A percentile compares a stretch with the other conserved stretches of the same genome.
Evolutionary conservation across 345 rosid species (phyloP).

Genomic region (Salix koriyanagi): DNA sequence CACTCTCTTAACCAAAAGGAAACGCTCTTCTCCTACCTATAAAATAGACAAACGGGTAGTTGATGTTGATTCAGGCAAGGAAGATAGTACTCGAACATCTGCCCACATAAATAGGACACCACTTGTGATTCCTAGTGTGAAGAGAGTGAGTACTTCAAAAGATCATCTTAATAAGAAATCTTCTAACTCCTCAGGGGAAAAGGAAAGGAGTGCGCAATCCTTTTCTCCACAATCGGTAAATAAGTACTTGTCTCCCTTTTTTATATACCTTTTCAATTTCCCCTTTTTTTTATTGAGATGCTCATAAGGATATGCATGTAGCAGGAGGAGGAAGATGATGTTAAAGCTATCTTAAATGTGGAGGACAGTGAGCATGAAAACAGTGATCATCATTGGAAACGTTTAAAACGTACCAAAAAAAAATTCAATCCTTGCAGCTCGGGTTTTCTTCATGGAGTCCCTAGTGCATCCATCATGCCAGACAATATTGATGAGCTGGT

Average conservation of each 20-base stretch:
- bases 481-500: neutral
- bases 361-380: too few species aligned
- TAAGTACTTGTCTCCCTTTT: neutral
- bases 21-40: too few species aligned
- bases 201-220: neutral
- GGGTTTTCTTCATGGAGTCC: neutral
- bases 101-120: too few species aligned
- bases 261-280: fast-evolving
- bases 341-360: too few species aligned
- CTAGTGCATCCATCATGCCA: neutral
- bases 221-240: neutral
- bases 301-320: neutral
- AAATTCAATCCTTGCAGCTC: neutral
- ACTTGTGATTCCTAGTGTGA: too few species aligned
- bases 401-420: neutral
- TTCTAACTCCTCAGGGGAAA: neutral
- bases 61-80: too few species aligned
- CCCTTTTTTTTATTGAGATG: neutral
- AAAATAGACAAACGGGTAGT: too few species aligned
- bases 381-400: too few species aligned
- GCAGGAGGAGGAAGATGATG: neutral
- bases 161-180: too few species aligned
- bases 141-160: too few species aligned
- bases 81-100: too few species aligned
- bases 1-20: too few species aligned